Evolutionary conservation across 1,284 basidiomycete genomes (phyloP).

Genomic region (Ganoderma multipileum): DNA sequence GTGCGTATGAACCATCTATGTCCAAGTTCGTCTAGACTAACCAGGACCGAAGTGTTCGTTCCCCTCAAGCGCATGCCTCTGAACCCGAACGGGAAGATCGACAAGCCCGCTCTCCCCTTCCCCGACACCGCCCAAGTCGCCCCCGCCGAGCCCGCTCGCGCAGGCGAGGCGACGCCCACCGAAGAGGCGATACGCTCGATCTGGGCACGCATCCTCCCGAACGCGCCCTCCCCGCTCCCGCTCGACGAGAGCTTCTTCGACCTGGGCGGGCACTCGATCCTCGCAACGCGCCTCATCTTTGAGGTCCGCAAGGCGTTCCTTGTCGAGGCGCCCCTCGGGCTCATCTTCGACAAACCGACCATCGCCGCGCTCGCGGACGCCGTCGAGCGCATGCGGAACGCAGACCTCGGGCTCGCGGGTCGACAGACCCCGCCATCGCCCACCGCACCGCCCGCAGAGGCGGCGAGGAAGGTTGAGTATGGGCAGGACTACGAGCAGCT

Average conservation of each 20-base stretch:
- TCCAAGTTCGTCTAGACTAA: conserved; percentile 16
- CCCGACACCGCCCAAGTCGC: conserved; percentile 91
- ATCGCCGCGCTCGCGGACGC: conserved; percentile 83
- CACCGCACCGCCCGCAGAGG: conserved; percentile 7
- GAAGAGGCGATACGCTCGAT: conserved; percentile 84
- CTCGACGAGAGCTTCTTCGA: conserved; percentile 98
- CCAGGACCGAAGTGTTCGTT: conserved; percentile 78
- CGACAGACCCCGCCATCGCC: conserved; percentile 35
- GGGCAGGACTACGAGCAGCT: conserved; percentile 82
- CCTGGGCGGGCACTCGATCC: conserved; percentile 97
- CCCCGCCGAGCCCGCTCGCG: conserved; percentile 38
- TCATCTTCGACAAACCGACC: conserved; percentile 94
- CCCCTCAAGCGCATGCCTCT: conserved; percentile 96
- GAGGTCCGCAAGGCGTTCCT: conserved; percentile 95
- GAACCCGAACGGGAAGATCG: conserved; percentile 99
- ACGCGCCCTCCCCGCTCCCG: conserved; percentile 80
- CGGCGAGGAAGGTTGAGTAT: conserved; percentile 62
- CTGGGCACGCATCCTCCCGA: conserved; percentile 88
- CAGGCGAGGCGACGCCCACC: conserved; percentile 63
- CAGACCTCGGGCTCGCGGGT: conserved; percentile 80
- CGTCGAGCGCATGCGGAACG: conserved; percentile 80
- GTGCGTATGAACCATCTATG: conserved; percentile 50
- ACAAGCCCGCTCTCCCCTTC: conserved; percentile 98
- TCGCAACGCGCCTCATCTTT: conserved; percentile 97
- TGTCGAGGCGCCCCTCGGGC: conserved; percentile 89